These are phyloP conservation scores for Mentha longifolia DNA, from an alignment of 257 asterid species.

Conservation along the genomic window DNA sequence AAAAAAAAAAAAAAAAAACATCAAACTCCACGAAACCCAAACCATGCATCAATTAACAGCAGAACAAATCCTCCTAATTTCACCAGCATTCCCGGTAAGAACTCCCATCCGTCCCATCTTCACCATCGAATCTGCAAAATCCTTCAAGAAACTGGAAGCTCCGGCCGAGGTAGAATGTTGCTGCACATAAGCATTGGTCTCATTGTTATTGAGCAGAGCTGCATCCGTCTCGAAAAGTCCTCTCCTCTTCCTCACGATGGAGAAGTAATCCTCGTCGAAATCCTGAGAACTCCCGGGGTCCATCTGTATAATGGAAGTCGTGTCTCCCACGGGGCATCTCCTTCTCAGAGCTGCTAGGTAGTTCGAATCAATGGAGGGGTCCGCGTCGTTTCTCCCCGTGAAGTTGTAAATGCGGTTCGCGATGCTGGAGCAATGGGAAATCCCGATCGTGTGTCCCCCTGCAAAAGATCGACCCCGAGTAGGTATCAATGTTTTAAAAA, in stretches of 20 bases:
- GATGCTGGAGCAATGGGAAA: conserved; percentile 53
- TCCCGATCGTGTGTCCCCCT: conserved; percentile 67
- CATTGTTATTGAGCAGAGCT: conserved; percentile 42
- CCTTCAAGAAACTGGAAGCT: conserved; percentile 31
- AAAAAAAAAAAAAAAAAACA: too few species aligned
- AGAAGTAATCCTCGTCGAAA: conserved; percentile 48
- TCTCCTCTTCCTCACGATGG: conserved; percentile 26
- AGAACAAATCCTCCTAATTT: conserved; percentile 52
- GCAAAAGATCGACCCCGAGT: not conserved
- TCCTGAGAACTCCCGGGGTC: conserved; percentile 50
- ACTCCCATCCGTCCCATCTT: conserved; percentile 51
- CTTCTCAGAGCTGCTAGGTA: conserved; percentile 36
- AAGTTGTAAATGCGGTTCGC: conserved; percentile 54
- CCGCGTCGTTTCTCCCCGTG: conserved; percentile 56
- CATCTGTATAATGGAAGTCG: conserved; percentile 45
- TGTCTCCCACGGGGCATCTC: conserved; percentile 41
- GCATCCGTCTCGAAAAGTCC: conserved; percentile 57
- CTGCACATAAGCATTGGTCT: conserved; percentile 40
- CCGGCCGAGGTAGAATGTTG: conserved; percentile 25
- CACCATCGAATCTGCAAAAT: conserved; percentile 54
- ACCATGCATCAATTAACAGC: conserved; percentile 27
- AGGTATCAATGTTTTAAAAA: too few species aligned
- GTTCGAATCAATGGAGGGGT: conserved; percentile 52
- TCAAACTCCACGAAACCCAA: not conserved
- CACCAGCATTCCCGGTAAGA: conserved; percentile 48